Conservation (phyloP, 2,329 filamentous ascomycete species). For the Zymoseptoria brevis region DNA sequence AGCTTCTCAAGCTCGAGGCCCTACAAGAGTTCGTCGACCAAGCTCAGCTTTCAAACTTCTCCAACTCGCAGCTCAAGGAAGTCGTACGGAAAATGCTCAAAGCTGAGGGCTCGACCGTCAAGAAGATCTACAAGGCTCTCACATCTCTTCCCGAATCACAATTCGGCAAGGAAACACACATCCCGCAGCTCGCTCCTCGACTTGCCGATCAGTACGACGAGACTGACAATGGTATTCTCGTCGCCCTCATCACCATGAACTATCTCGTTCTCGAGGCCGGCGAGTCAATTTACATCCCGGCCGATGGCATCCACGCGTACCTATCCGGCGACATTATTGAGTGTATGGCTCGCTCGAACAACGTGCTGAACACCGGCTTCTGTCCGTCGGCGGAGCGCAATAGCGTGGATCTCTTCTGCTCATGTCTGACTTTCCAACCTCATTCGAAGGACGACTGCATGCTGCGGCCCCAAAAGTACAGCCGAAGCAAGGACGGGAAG, state of each 20-base stretch:
- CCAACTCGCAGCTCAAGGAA: slow-evolving; percentile 50
- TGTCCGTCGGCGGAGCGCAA: slow-evolving; percentile 60
- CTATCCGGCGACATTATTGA: slow-evolving; percentile 67
- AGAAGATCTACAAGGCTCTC: slow-evolving; percentile 46
- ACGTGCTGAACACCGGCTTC: slow-evolving; percentile 68
- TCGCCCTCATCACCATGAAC: slow-evolving; percentile 68
- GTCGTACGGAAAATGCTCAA: slow-evolving; percentile 50
- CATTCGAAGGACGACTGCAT: slow-evolving; percentile 51
- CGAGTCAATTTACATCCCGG: slow-evolving; percentile 62
- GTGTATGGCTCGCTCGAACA: slow-evolving; percentile 69
- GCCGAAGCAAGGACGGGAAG: slow-evolving; percentile 49
- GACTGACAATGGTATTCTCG: slow-evolving; percentile 57
- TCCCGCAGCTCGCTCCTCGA: slow-evolving; percentile 56
- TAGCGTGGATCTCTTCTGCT: slow-evolving; percentile 55
- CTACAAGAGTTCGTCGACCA: slow-evolving; percentile 45
- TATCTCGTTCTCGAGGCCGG: slow-evolving; percentile 58
- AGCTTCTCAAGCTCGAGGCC: slow-evolving; percentile 49
- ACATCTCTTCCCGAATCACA: slow-evolving; percentile 40
- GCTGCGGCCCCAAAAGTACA: slow-evolving; percentile 43
- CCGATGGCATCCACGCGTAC: slow-evolving; percentile 68
- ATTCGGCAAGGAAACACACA: slow-evolving; percentile 49
- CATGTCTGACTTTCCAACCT: slow-evolving; percentile 56
- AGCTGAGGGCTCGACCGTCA: slow-evolving; percentile 46
- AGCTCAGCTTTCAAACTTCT: slow-evolving; percentile 49
- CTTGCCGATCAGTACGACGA: slow-evolving; percentile 57